Evolutionary conservation across 2,329 filamentous ascomycete genomes (phyloP), one percentile per base, ranked within the genome.

Genomic region (Botrytis hyacinthi): DNA sequence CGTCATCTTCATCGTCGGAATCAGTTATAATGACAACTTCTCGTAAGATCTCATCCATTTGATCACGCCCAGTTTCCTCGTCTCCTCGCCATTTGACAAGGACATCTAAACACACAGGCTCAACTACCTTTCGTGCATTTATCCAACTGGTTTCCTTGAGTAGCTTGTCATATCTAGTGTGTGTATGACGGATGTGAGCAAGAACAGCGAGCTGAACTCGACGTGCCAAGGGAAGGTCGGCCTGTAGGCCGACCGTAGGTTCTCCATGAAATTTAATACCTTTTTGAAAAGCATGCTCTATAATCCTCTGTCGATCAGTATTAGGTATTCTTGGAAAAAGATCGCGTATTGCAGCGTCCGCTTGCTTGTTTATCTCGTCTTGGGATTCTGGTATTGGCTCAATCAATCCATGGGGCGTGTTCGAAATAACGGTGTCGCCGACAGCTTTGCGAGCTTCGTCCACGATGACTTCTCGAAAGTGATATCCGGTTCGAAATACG

Each of bases 51-150:
- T 91, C 89, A 74, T 91, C 89, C 26, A 91, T 84, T 80, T 91
- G 88, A 77, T 92, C 89, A 67, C 89, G 87, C 40, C 90, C 90
- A 29, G 87, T 91, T 80, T 92, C 90, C 80, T 92, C 90, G 77
- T 92, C 90, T 72, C 90, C 90, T 83, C 90, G 89, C 90, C 90
- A 92, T 87, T 91, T 91, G 84, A 91, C 87, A 80, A 92, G 87
- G 71, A 89, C 84, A 76, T 91, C 89, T 63, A 91, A 83, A 76
- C 90, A 91, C 22, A 89, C 82, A 46, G 85, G 81, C 77, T 91
- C 88, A 62, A 91, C 89, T 59, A 86, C 85, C 81, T 87, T 90
- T 75, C 90, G 85, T 70, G 89, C 89, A 78, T 88, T 88, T 69
- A 84, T 82, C 84, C 88, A 91, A 29, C 82, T 84, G 8, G 87